Percentiles rank a stretch among this genome's conserved stretches.
These are phyloP conservation scores for Lignosus rhinocerotis DNA, from an alignment of 1,284 basidiomycete species.

Conservation along the genomic window DNA sequence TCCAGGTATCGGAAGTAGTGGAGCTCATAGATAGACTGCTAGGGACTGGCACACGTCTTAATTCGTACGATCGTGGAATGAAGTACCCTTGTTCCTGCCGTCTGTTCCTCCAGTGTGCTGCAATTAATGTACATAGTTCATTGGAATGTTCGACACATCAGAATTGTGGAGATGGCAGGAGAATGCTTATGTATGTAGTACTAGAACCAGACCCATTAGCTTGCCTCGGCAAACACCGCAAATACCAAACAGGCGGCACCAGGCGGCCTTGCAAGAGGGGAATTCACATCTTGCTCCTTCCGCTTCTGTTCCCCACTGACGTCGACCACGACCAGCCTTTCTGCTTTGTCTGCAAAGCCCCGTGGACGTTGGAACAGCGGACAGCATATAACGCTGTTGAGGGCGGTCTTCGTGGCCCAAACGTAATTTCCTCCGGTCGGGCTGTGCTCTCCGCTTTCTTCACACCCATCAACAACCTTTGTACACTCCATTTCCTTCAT, in stretches of 20 bases:
- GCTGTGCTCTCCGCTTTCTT: conserved; percentile 19
- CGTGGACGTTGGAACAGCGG: conserved; percentile 5
- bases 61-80: conserved; percentile 7
- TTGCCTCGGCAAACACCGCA: conserved; percentile 1
- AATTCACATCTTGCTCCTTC: conserved; percentile 6
- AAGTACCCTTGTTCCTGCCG: conserved; percentile 3
- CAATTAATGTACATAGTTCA: neutral
- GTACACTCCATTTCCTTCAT: conserved; percentile 11
- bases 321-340: conserved; percentile 1
- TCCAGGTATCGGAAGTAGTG: conserved; percentile 31
- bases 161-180: conserved; percentile 5
- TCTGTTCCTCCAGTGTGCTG: neutral
- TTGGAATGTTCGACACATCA: neutral
- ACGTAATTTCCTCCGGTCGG: conserved; percentile 17
- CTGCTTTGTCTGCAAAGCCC: neutral
- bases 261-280: neutral
- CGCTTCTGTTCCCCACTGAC: conserved; percentile 4
- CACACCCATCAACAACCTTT: conserved; percentile 17
- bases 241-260: neutral
- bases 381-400: conserved; percentile 1
- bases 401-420: conserved; percentile 13
- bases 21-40: conserved; percentile 17
- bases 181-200: too few relatives aligned
- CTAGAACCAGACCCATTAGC: neutral
- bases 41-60: conserved; percentile 6